Evolutionary conservation across 495 filamentous ascomycete species (phyloP), one percentile per base, ranked within the genome.

Genomic region (Opeltia flavorubescens): DNA sequence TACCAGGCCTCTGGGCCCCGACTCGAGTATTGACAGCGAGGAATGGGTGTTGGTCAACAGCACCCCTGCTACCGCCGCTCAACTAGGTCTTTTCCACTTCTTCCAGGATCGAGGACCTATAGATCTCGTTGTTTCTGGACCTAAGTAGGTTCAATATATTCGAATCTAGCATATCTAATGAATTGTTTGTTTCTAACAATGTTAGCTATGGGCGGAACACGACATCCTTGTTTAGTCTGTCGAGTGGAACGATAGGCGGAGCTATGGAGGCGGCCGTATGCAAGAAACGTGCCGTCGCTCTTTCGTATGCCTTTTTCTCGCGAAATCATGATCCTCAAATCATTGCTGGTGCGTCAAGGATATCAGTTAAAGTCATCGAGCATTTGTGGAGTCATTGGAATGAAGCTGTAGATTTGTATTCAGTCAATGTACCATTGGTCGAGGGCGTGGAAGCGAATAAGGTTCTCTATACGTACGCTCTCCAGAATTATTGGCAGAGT

Each of bases 11-110:
- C 54, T 64, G 35, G 3, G 18, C 6, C 1, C 13, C 18, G 5
- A 9, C 35, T 55, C 64, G 24, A 66, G 62, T 25, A 66, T 70
- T 23, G 76, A 71, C 21, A 66, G 76, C 2, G 88, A 95, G 59
- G 87, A 95, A 68, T 96, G 91, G 89, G 73, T 95, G 35, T 71
- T 98, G 23, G 79, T 96, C 80, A 30, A 95, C 85, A 8, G 91
- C 84, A 20, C 89, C 85, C 2, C 83, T 72, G 50, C 95, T 85
- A 63, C 84, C 83, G 18, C 89, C 94, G 68, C 87, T 95, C 54
- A 93, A 85, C 15, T 74, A 91, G 15, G 80, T 82, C 59, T 85
- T 86, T 66, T 89, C 82, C 69, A 95, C 93, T 68, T 66, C 78
- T 48, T 78, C 85, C 47, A 76, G 77, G 21, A 85, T 78, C 2